These are phyloP conservation scores for Trypanosoma lewisi DNA, from an alignment of 208 protist genomes.

Conservation along the genomic window DNA sequence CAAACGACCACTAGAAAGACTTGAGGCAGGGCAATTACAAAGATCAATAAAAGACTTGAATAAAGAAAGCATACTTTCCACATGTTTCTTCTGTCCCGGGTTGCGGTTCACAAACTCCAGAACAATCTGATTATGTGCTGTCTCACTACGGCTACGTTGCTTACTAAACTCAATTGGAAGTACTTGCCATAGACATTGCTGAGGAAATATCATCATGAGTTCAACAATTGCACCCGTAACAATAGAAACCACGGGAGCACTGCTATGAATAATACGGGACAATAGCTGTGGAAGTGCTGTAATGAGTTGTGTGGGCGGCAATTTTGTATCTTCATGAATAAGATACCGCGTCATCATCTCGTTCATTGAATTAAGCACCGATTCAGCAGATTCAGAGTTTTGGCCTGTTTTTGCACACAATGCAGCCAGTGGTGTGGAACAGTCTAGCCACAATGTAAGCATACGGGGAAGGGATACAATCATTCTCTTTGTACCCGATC, in stretches of 20 bases:
- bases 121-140: slow-evolving; percentile 51
- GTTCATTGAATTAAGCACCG: slow-evolving; percentile 29
- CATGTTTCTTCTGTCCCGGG: slow-evolving; percentile 29
- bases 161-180: slow-evolving; percentile 75
- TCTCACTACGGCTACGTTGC: slow-evolving; percentile 32
- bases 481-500: slow-evolving; percentile 78
- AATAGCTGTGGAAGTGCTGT: slow-evolving; percentile 86
- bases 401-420: slow-evolving; percentile 16
- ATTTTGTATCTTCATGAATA: slow-evolving; percentile 23
- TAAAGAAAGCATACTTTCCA: slow-evolving; percentile 48
- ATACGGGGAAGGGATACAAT: slow-evolving; percentile 93
- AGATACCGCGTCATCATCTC: slow-evolving; percentile 26
- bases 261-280: slow-evolving; percentile 84
- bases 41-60: slow-evolving; percentile 75
- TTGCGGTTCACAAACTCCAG: slow-evolving; percentile 36
- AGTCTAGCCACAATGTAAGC: slow-evolving; percentile 95
- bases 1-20: slow-evolving; percentile 31
- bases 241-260: slow-evolving; percentile 43
- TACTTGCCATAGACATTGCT: slow-evolving; percentile 89
- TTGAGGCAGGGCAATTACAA: slow-evolving; percentile 55
- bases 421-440: slow-evolving; percentile 31
- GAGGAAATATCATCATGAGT: slow-evolving; percentile 72
- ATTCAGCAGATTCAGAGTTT: slow-evolving; percentile 21
- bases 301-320: slow-evolving; percentile 59
- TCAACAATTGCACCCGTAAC: slow-evolving; percentile 59